These are phyloP conservation scores for Crithidia fasciculata DNA, from an alignment of 208 protist genomes.

Conservation along the genomic window DNA sequence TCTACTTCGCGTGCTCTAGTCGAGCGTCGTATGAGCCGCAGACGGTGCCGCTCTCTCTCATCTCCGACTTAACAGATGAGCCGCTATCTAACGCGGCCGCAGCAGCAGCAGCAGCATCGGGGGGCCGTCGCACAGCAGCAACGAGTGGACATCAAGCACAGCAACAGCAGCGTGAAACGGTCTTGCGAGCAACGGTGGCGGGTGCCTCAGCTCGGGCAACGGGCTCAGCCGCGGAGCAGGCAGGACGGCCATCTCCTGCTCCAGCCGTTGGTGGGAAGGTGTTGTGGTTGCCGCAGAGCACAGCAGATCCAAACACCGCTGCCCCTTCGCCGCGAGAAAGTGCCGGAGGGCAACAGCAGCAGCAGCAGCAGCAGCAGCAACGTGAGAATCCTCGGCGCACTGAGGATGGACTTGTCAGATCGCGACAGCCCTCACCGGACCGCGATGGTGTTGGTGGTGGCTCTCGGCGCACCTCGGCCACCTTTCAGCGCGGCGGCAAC, in stretches of 20 bases:
- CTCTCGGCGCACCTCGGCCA: neutral
- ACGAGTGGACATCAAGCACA: neutral
- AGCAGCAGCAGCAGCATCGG: no score
- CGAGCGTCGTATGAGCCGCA: slow-evolving; percentile 55
- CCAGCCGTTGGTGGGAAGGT: slow-evolving; percentile 5
- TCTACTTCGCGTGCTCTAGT: slow-evolving; percentile 68
- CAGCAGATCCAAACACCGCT: neutral
- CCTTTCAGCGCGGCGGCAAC: neutral
- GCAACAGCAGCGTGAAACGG: neutral
- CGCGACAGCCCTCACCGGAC: slow-evolving; percentile 14
- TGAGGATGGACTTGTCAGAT: slow-evolving; percentile 18
- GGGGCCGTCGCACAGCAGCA: neutral
- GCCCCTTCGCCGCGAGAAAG: no score
- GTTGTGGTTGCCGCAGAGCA: neutral
- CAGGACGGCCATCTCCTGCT: neutral
- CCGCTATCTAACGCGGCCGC: neutral
- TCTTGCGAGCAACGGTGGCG: neutral
- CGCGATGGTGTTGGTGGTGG: neutral
- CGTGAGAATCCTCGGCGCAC: neutral
- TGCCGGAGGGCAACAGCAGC: neutral
- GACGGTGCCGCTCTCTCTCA: slow-evolving; percentile 59
- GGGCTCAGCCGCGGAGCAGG: neutral
- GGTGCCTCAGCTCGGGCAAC: neutral
- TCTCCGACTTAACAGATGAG: slow-evolving; percentile 56
- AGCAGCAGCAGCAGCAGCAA: neutral